Evolutionary conservation across 2,329 filamentous ascomycete species (phyloP), one percentile per base, ranked within the genome.

Genomic region (Ceratocystis cubensis): DNA sequence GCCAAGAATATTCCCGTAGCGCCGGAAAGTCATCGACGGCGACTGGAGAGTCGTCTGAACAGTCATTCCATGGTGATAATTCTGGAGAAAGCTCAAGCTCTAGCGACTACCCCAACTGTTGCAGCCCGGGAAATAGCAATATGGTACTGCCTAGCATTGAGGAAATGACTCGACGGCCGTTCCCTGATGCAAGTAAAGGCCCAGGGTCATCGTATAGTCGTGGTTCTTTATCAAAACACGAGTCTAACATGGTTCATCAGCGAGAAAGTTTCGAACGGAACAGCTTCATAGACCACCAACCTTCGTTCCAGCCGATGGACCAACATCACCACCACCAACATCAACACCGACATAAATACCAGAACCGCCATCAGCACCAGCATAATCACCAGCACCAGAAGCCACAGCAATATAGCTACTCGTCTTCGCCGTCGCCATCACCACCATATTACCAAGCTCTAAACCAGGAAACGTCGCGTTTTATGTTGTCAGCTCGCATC

Each of bases 401-500:
- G 10, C 44, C 30, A 45, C 44, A 50, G 6, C 50, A 56, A 28
- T n/a, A 37, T 46, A 20, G 25, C 25, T 28, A 15, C 10, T n/a
- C 28, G 20, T n/a, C 46, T n/a, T 48, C 46, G 20, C 3, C 46
- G 3, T 48, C 20, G 46, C 20, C 33, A 15, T 44, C 30, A 17
- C 22, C 48, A 44, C 37, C 59, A 33, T 37, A 61, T 53, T 28
- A n/a, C 41, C 37, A 59, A 61, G 25, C 59, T 50, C 15, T 50
- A 50, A 5, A 64, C 57, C 22, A 44, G 45, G 22, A 61, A 28
- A 30, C 56, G 15, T 64, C 63, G 8, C 64, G 61, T 4, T 61
- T 59, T 13, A 63, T 46, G 13, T 63, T 59, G 17, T 22, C 66
- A 7, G n/a, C 61, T 15, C 66, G 61, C 7, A 65, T 65, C 61